phyloP scores from a whole-genome alignment of 257 asterid genomes.

The Mentha longifolia region DNA sequence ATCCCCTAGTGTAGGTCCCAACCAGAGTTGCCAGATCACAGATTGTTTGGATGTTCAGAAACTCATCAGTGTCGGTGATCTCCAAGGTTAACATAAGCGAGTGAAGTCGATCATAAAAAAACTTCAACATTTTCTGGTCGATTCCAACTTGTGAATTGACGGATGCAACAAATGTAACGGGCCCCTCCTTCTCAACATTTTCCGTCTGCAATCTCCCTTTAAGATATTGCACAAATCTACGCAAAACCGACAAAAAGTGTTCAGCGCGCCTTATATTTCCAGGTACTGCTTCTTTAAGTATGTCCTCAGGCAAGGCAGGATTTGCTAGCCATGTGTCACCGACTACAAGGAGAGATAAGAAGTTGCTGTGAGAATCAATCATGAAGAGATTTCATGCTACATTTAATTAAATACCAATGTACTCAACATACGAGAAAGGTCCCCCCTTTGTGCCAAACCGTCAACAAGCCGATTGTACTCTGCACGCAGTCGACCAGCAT shows the following conservation, averaged over 20 bases:
- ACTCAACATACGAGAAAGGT: conserved; percentile 73
- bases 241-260: conserved; percentile 88
- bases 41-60: conserved; percentile 85
- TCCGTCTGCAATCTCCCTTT: conserved; percentile 78
- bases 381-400: conserved; percentile 25
- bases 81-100: conserved; percentile 94
- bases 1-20: conserved; percentile 91
- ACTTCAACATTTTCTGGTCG: conserved; percentile 87
- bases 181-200: conserved; percentile 95
- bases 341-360: conserved; percentile 48
- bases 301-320: conserved; percentile 91
- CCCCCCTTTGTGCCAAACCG: conserved; percentile 91
- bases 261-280: conserved; percentile 98
- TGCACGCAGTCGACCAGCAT: conserved; percentile 96
- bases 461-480: conserved; percentile 96
- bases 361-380: conserved; percentile 24
- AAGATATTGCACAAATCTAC: conserved; percentile 86
- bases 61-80: conserved; percentile 94
- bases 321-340: conserved; percentile 83
- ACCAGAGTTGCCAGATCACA: conserved; percentile 97
- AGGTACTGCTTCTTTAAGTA: conserved; percentile 94
- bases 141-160: conserved; percentile 88
- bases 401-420: conserved; percentile 19
- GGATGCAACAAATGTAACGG: conserved; percentile 91
- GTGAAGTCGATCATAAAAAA: conserved; percentile 95